Conservation (phyloP, 2,329 filamentous ascomycete species). For the Neurospora sp. region DNA sequence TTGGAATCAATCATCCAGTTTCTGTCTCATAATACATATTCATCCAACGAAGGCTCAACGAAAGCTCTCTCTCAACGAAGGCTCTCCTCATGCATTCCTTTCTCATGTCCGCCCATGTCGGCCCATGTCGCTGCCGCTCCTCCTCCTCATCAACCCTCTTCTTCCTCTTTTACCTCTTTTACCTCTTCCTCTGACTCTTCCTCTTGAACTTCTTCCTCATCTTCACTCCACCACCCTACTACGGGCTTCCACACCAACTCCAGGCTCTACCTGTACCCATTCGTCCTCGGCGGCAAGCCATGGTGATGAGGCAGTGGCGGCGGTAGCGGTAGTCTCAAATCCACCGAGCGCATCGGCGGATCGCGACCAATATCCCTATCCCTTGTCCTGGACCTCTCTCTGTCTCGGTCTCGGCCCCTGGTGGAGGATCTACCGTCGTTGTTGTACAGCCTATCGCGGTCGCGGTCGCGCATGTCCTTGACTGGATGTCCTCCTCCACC, state of each 20-base stretch:
- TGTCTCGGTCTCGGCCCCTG: neutral
- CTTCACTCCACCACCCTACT: neutral
- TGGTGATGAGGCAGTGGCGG: neutral
- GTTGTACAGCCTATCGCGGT: neutral
- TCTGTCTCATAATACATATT: neutral
- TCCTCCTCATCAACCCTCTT: neutral
- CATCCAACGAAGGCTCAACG: neutral
- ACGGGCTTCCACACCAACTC: neutral
- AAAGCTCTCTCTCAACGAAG: neutral
- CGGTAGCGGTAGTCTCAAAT: neutral
- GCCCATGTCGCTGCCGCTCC: neutral
- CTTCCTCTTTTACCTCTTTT: neutral
- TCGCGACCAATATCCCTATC: neutral
- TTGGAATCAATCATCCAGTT: neutral
- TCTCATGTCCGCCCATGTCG: neutral
- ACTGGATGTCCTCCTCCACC: neutral
- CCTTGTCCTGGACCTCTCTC: conserved; percentile 3
- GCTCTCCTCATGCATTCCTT: neutral
- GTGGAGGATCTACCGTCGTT: neutral
- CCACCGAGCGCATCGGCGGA: neutral
- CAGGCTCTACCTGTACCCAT: neutral
- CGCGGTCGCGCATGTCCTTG: neutral
- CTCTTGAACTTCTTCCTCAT: neutral
- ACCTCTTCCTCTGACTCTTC: neutral
- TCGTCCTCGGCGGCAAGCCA: neutral